A percentile compares a stretch with the other conserved stretches of the same genome.
phyloP scores from a whole-genome alignment of 140 eudicot genomes.

The Artemisia princeps region DNA sequence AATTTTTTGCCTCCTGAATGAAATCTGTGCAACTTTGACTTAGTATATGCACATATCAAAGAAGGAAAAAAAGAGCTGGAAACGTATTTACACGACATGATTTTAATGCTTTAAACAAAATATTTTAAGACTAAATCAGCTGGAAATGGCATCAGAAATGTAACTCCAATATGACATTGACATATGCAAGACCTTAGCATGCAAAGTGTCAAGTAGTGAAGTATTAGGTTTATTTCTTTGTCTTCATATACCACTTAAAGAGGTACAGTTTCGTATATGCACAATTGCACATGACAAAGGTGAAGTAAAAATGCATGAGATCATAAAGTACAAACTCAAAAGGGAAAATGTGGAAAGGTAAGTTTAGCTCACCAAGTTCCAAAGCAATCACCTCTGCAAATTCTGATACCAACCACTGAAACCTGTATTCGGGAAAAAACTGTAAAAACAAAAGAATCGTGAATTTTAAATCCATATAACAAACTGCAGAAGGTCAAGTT shows the following conservation, averaged over 20 bases:
- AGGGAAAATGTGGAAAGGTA: not conserved
- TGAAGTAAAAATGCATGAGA: too few species aligned
- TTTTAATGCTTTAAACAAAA: not conserved
- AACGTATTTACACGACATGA: constrained; percentile 3
- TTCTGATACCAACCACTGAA: constrained; percentile 74
- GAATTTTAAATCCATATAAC: constrained; percentile 9
- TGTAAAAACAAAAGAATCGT: constrained; percentile 37
- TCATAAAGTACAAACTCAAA: too few species aligned
- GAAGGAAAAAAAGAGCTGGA: not conserved
- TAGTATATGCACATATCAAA: constrained; percentile 17
- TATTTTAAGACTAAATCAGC: too few species aligned
- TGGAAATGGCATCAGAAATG: too few species aligned
- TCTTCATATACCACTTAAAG: too few species aligned
- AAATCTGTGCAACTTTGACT: constrained; percentile 49
- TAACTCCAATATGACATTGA: too few species aligned
- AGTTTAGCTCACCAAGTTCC: constrained; percentile 76
- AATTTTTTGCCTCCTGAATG: constrained; percentile 78
- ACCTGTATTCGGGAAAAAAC: constrained; percentile 89
- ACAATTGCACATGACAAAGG: too few species aligned
- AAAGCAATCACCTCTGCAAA: constrained; percentile 65
- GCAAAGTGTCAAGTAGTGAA: too few species aligned
- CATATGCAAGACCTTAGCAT: too few species aligned
- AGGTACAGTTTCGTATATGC: too few species aligned
- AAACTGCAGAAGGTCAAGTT: not conserved
- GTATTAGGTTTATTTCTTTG: too few species aligned